A percentile compares a stretch with the other conserved stretches of the same genome.
Conservation (phyloP, 78 protist species). For the Thecamonas trahens region DNA sequence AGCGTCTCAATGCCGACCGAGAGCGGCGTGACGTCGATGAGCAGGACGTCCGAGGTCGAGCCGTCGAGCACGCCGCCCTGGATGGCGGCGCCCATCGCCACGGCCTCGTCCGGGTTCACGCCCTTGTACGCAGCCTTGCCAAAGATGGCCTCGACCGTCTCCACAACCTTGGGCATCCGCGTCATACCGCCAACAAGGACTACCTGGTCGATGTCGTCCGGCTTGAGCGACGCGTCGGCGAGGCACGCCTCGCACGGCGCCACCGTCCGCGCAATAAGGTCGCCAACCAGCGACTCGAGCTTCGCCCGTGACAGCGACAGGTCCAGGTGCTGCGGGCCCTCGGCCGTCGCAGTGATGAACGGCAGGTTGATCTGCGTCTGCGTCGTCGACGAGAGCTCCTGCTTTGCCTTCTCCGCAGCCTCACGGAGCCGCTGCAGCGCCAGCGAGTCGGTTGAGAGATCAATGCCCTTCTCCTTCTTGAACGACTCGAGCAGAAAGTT, state of each 20-base stretch:
- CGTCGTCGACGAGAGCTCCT: constrained; percentile 87
- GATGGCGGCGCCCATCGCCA: constrained; percentile 99
- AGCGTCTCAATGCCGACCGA: constrained; percentile 93
- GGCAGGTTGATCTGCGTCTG: constrained; percentile 93
- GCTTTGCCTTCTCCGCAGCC: constrained; percentile 97
- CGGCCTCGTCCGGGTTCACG: constrained; percentile 99
- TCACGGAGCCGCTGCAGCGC: constrained; percentile 95
- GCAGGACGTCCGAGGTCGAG: constrained; percentile 63
- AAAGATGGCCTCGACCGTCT: constrained; percentile 71
- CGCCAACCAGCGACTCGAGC: constrained; percentile 74
- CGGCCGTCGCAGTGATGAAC: constrained; percentile 91
- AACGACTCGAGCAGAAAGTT: constrained; percentile 67
- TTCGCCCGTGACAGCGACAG: constrained; percentile 72
- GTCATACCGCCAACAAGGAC: constrained; percentile 97
- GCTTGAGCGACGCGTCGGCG: constrained; percentile 81
- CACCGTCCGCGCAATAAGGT: constrained; percentile 75
- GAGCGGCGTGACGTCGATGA: constrained; percentile 93
- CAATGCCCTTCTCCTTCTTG: constrained; percentile 62
- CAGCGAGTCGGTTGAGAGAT: constrained; percentile 30
- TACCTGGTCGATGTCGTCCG: constrained; percentile 86
- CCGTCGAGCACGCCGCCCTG: constrained; percentile 97
- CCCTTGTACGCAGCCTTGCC: constrained; percentile 86
- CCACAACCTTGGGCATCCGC: constrained; percentile 94
- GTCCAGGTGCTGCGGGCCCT: constrained; percentile 93
- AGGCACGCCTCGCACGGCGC: constrained; percentile 69